Evolutionary conservation across 441 rosid genomes (phyloP), one percentile per base, ranked within the genome.

Genomic region (Erodium moschatum): DNA sequence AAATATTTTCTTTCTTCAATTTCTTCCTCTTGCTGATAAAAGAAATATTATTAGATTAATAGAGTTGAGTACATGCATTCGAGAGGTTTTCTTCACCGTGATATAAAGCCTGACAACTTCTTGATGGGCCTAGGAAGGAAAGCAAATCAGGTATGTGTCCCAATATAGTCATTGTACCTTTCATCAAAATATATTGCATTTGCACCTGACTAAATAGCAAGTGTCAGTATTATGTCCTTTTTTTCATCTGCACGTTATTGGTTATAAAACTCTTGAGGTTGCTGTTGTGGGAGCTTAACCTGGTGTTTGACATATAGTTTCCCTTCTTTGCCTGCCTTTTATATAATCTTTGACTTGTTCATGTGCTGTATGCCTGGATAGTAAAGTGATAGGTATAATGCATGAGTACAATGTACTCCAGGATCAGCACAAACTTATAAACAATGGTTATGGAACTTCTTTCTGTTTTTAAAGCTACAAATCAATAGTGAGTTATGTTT

Each of bases 1-100:
- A 54, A 7, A 54, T 19, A 8, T 6, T 16, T 16, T 16, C 21
- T 16, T 54, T 54, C 61, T 54, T 44, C 50, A 5, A 33, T 33
- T 44, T 44, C 50, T 11, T 44, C 12, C 50, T 44, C 50, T 44
- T 10, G 10, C 13, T 12, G 11, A 44, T 11, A 12, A 10, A 44
- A 6, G 2, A 50, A 1, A 50, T 4, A 69, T 65, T 16, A 73
- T 52, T 70, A 90, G 99, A 95, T 95, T 75, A 90, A 88, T 78
- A 92, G 98, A 84, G 95, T 95, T 67, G 99, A 95, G 67, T 92
- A 86, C 69, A 90, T 95, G 97, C 99, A 95, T 76, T 91, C 98
- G 33, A 84, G 96, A 72, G 97, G 99, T 63, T 92, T 95, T 78
- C 97, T 95, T 81, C 99, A 95, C 75, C 93, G 99, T 72, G 98